Base-by-base conservation (phyloP, 2,329 filamentous ascomycete genomes). In the Fusarium sp. region DNA sequence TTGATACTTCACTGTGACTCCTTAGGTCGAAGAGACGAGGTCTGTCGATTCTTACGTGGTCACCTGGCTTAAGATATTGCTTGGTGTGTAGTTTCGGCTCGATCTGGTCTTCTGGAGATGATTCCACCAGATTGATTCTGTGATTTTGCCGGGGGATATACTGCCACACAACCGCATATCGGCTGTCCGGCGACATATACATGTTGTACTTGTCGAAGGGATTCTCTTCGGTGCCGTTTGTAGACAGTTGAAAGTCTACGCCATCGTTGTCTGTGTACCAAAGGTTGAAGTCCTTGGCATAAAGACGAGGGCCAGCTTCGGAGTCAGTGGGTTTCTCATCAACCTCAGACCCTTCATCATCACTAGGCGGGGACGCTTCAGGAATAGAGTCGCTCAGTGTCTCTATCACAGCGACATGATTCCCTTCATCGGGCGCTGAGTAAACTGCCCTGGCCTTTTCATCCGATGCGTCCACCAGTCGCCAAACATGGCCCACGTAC, bases 31-130 rank as follows among this genome's bases (percentile, higher is more conserved):
- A 76, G 17, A 78, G 52, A 3, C 73, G 69, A 18, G 75, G 76
- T 13, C 75, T 68, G 26, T 74, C 68, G 22, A 69, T 15, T 18
- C 64, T 61, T 0, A 73, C 60, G 7, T 65, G 61, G 7, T 78
- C 76, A 2, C 76, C 76, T 1, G 75, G 69, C 7, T 77, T 77
- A 11, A 73, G 68, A 38, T 77, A 76, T 9, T 69, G 55, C 4
- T 70, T 49, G 1, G 31, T 58, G 9, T 63, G 68, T 1, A 75
- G 42, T 20, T 76, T 76, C 5, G 76, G 75, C 52, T 74, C 60
- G 31, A 77, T 43, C 39, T 74, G 76, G 34, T 77, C 75, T 4
- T 65, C 49, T 5, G 76, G 76, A 6, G 62, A 68, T 11, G 74
- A 76, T 38, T 77, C 74, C 20, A 76, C 50, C 1, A 76, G 28